Evolutionary conservation across 2,329 filamentous ascomycete species (phyloP), one percentile per base, ranked within the genome.

Genomic region (Colletotrichum noveboracense): DNA sequence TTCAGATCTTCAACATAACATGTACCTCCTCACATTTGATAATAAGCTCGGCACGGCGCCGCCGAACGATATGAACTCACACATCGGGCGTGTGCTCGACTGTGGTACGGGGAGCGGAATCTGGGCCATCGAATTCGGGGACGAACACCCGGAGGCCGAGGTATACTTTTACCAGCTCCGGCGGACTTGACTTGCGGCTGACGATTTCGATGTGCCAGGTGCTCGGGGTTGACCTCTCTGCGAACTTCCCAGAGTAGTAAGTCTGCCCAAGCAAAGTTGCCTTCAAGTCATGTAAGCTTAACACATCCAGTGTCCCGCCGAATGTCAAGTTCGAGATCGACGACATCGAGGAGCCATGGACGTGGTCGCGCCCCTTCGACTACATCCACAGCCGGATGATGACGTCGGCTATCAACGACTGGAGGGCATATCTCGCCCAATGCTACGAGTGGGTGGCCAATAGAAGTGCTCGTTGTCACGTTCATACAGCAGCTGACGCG

Each of bases 251-350:
- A 1, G 74, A 67, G 1, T 83, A 83, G 82, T 84, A 77, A 34
- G 58, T 61, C 6, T 61, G 9, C 26, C 9, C 16, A 30, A 30
- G 26, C 9, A 7, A 26, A 32, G 26, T 30, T 34, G 18, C 58
- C 16, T 61, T 2, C 2, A 61, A 21, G 18, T n/a, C 13, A 2
- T 61, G 5, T 34, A 6, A 18, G 28, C 10, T 61, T 4, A 61
- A n/a, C 6, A n/a, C 12, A 21, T 21, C 8, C 12, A 84, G 87
- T 69, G 85, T 90, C 5, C 89, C 89, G 8, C 86, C 88, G 30
- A 92, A 91, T 78, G 85, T 90, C 65, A 84, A 84, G 26, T 92
- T 91, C 80, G 82, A 90, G 66, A 84, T 91, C 43, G 89, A 91
- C 77, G 90, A 92, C 78, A 82, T 87, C 38, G 88, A 90, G 76